Evolutionary conservation across 345 rosid genomes (phyloP).

Genomic region (Euclidium syriacum): DNA sequence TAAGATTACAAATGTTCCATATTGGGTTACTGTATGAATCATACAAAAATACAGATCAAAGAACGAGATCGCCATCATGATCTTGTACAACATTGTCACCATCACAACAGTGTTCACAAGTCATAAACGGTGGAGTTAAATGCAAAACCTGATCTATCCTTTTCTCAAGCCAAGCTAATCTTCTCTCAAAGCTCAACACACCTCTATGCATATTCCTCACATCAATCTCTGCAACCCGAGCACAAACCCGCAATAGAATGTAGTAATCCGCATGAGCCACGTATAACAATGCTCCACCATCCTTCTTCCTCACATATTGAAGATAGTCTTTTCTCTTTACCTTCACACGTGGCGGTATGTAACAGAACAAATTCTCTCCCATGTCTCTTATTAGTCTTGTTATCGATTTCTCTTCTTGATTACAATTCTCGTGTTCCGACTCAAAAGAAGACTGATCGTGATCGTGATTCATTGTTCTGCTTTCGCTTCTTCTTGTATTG

Average conservation of each 20-base stretch:
- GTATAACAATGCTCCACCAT: conserved; percentile 46
- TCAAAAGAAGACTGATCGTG: not conserved
- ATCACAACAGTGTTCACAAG: conserved; percentile 45
- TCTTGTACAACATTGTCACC: conserved; percentile 9
- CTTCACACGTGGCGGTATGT: conserved; percentile 65
- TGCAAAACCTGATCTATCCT: conserved; percentile 52
- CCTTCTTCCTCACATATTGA: conserved; percentile 57
- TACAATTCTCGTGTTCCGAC: not conserved
- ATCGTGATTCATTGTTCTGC: not conserved
- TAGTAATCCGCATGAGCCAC: conserved; percentile 83
- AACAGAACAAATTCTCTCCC: conserved; percentile 64
- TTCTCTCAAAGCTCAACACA: conserved; percentile 67
- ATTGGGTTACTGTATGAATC: no score
- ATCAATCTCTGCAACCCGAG: conserved; percentile 54
- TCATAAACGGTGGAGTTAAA: conserved; percentile 35
- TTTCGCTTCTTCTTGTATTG: conserved; percentile 2
- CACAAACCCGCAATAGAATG: conserved; percentile 64
- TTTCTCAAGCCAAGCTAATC: conserved; percentile 74
- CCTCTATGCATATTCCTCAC: conserved; percentile 58
- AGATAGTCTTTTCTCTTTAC: conserved; percentile 55
- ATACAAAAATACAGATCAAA: no score
- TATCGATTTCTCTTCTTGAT: not conserved
- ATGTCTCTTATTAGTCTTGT: conserved; percentile 50
- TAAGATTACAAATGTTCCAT: no score
- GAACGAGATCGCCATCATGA: conserved; percentile 2